Percentiles rank a stretch among this genome's conserved stretches.
Conservation (phyloP, 768 basidiomycete species). For the Russula abietina region DNA sequence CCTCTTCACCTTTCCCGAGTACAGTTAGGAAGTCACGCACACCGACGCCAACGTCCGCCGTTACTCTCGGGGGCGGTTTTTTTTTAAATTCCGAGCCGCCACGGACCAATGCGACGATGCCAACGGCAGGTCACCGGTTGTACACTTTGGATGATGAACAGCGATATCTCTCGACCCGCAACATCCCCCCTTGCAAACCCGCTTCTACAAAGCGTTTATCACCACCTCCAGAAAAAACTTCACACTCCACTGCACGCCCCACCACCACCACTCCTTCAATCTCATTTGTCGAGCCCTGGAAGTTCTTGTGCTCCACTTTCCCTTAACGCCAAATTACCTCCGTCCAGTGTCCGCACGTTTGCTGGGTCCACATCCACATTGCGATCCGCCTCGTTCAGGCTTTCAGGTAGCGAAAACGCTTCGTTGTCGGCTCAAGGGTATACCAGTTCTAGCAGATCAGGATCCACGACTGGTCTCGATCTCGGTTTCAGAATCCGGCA, state of each 20-base stretch:
- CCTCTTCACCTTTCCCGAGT: slow-evolving; percentile 4
- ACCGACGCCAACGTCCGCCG: slow-evolving; percentile 16
- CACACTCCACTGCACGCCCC: neutral
- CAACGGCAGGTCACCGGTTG: slow-evolving; percentile 6
- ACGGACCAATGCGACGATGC: neutral
- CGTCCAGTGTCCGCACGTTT: slow-evolving; percentile 9
- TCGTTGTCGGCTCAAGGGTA: slow-evolving; percentile 17
- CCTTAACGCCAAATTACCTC: slow-evolving; percentile 7
- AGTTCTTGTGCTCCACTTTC: neutral
- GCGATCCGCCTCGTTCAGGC: slow-evolving; percentile 10
- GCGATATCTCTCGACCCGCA: slow-evolving; percentile 17
- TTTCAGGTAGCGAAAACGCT: slow-evolving; percentile 21
- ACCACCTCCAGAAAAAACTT: slow-evolving; percentile 11
- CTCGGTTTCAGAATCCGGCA: slow-evolving; percentile 21
- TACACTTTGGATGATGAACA: slow-evolving; percentile 21
- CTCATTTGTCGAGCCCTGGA: slow-evolving; percentile 4
- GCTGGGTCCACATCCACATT: slow-evolving; percentile 10
- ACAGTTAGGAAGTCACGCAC: slow-evolving; percentile 17
- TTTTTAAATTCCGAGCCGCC: slow-evolving; percentile 22
- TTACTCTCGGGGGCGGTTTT: slow-evolving; percentile 13
- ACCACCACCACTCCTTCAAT: slow-evolving; percentile 12
- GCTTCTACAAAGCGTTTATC: slow-evolving; percentile 20
- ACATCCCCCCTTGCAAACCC: slow-evolving; percentile 18
- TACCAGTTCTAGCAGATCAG: slow-evolving; percentile 19
- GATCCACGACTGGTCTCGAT: slow-evolving; percentile 19